Base-by-base conservation (phyloP, 176 grass and related monocot genomes). In the Avena eriantha region DNA sequence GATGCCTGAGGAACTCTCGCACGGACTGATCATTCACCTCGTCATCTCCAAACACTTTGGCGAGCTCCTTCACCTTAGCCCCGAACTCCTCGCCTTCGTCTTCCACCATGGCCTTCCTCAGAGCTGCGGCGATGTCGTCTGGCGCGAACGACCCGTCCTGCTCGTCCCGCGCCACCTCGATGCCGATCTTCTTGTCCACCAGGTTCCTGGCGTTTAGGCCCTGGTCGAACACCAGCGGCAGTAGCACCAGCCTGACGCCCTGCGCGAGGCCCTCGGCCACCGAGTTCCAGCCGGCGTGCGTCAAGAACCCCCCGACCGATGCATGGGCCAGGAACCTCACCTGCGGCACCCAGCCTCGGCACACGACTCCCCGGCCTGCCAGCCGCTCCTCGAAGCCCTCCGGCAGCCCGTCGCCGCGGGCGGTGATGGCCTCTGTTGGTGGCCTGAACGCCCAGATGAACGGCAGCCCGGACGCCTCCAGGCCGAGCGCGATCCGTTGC, bases 191-290 rank as follows among this genome's bases (percentile, higher is more conserved):
- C 73, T 86, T 87, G 24, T 67, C 91, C 69, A 76, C 92, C 33
- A 97, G 72, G 11, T 66, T 56, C 78, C 94, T 78, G 23, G 90
- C 85, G 21, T 87, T 97, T 22, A 94, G 86, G 4, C 94, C 92
- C 35, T 97, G 94, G 35, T 92, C 94, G 53, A 88, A 90, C 23
- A 94, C 23, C 12, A 97, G 10, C 7, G 94, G 92, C 80, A 97
- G 81, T 51, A 94, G 19, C 50, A 90, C 72, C 8, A 92, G 46
- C 81, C 76, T 81, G n/a, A 88, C 81, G 22, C 91, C 92, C 6
- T 74, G 54, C 15, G 80, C 54, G 8, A 95, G 80, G 33, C 90
- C 93, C 60, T 95, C 90, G 21, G 80, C 1, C 1, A 89, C 54
- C 8, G 93, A 95, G 72, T 79, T 90, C 90, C 93, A 92, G 3